A percentile compares a stretch with the other conserved stretches of the same genome.
These are phyloP conservation scores for Omphalotus olearius DNA, from an alignment of 1,284 basidiomycete genomes.

Conservation along the genomic window DNA sequence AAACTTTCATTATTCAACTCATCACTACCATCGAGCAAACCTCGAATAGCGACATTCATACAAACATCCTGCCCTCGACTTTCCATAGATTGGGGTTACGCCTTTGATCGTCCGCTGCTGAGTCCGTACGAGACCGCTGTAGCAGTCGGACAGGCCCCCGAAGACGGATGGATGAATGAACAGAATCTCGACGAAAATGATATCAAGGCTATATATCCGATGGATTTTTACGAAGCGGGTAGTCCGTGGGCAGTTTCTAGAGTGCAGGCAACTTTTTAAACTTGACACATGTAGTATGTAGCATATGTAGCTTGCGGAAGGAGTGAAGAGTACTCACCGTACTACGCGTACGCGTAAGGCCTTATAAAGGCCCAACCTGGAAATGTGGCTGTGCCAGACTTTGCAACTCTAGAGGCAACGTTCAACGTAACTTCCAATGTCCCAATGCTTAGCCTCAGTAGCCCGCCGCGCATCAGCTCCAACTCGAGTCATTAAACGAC, in stretches of 20 bases:
- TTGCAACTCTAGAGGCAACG: not conserved
- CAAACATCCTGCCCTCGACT: constrained; percentile 95
- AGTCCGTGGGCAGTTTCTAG: constrained; percentile 70
- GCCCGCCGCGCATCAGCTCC: not conserved
- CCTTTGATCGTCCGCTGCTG: constrained; percentile 86
- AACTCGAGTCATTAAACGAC: constrained; percentile 1
- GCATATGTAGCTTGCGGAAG: too few species aligned
- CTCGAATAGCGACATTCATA: constrained; percentile 79
- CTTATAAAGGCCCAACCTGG: too few species aligned
- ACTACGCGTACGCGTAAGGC: too few species aligned
- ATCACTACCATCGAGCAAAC: not conserved
- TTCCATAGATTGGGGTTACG: constrained; percentile 98
- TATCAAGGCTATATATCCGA: constrained; percentile 64
- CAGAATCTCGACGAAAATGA: too few species aligned
- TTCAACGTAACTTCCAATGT: not conserved
- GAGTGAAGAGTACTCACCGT: too few species aligned
- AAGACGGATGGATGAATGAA: too few species aligned
- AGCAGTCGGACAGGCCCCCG: constrained; percentile 53
- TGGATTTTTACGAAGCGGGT: constrained; percentile 93
- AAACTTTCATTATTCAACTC: constrained; percentile 82
- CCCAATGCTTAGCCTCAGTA: not conserved
- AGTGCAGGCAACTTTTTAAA: constrained; percentile 2
- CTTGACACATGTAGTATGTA: too few species aligned
- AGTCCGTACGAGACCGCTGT: constrained; percentile 95
- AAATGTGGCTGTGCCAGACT: constrained; percentile 10